phyloP scores from a whole-genome alignment of 257 asterid genomes.

The Primulina huaijiensis region DNA sequence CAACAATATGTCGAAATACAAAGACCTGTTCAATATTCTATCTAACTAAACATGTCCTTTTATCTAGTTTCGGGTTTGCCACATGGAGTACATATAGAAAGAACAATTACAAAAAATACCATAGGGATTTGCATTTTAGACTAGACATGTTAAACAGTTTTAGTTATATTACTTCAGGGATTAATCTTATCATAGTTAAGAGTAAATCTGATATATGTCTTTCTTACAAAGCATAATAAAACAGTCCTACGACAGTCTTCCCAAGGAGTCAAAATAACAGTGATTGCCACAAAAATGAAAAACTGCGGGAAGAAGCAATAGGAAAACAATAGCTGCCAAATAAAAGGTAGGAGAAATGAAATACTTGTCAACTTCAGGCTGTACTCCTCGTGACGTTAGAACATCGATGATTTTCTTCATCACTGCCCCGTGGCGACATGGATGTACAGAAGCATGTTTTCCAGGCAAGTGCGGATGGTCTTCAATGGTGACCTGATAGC shows the following conservation, averaged over 20 bases:
- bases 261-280: constrained; percentile 7
- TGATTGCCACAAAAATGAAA: not conserved
- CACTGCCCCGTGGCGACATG: constrained; percentile 99
- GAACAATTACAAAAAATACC: not conserved
- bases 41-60: not conserved
- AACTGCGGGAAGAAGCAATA: not conserved
- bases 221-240: not conserved
- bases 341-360: constrained; percentile 16
- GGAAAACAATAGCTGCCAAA: not conserved
- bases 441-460: constrained; percentile 96
- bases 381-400: constrained; percentile 88
- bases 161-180: not conserved
- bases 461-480: constrained; percentile 98
- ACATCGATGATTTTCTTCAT: constrained; percentile 98
- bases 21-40: not conserved
- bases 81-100: not conserved
- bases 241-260: not conserved
- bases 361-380: constrained; percentile 98
- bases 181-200: not conserved
- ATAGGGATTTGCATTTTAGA: not conserved
- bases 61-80: not conserved
- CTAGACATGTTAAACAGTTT: not conserved
- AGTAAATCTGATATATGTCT: not conserved
- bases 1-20: not conserved
- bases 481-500: constrained; percentile 88